Conservation (phyloP, 768 basidiomycete genomes). For the Sarcomyxa edulis region DNA sequence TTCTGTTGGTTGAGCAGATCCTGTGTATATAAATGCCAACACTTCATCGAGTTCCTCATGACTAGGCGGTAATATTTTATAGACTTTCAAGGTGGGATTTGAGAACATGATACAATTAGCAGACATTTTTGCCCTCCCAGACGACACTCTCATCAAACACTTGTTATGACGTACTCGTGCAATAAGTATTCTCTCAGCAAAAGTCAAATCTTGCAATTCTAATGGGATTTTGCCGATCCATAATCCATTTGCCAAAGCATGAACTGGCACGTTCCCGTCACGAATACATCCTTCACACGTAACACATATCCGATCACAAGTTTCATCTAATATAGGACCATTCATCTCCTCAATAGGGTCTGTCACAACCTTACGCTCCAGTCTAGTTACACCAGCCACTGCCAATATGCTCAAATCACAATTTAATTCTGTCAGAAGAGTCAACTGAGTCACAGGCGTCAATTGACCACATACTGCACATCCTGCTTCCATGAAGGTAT, state of each 20-base stretch:
- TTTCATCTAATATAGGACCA: constrained; percentile 12
- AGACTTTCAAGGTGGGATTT: constrained; percentile 24
- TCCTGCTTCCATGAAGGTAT: constrained; percentile 9
- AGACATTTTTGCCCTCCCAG: too few species aligned
- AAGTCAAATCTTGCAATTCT: constrained; percentile 16
- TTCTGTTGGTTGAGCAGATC: constrained; percentile 17
- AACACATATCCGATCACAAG: constrained; percentile 8
- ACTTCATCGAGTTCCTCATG: constrained; percentile 25
- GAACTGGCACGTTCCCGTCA: constrained; percentile 5
- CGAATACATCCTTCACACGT: background rate
- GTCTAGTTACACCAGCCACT: constrained; percentile 4
- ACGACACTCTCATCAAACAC: constrained; percentile 19
- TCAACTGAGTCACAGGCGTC: constrained; percentile 3
- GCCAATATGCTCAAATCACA: constrained; percentile 3
- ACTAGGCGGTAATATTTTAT: constrained; percentile 23
- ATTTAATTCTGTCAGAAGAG: constrained; percentile 5
- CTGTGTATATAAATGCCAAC: constrained; percentile 25
- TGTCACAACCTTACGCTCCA: constrained; percentile 2
- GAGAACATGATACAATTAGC: constrained; percentile 18
- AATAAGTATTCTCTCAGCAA: constrained; percentile 20
- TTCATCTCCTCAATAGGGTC: constrained; percentile 8
- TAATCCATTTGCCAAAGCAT: constrained; percentile 22
- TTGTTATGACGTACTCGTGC: constrained; percentile 16
- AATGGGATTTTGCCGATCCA: constrained; percentile 26
- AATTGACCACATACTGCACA: constrained; percentile 13